phyloP scores from a whole-genome alignment of 2,329 filamentous ascomycete genomes.

The Trichophyton rubrum region DNA sequence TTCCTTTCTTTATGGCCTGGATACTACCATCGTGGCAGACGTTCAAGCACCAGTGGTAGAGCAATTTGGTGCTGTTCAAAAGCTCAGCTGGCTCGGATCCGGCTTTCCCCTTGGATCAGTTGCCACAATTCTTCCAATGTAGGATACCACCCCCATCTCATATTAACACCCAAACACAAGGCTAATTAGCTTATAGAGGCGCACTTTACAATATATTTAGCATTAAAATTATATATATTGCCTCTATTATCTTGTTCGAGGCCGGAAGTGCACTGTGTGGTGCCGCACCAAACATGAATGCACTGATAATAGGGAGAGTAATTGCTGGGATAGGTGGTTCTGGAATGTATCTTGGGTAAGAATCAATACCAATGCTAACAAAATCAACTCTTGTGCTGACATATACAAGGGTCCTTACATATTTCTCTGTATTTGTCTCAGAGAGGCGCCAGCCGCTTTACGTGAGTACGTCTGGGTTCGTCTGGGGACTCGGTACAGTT shows the following conservation, averaged over 20 bases:
- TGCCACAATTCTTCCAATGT: conserved; percentile 24
- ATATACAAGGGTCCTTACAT: conserved; percentile 33
- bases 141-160: neutral
- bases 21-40: conserved; percentile 41
- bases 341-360: conserved; percentile 30
- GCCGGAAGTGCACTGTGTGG: conserved; percentile 49
- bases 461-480: conserved; percentile 5
- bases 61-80: conserved; percentile 3
- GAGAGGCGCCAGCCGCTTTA: conserved; percentile 12
- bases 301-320: conserved; percentile 37
- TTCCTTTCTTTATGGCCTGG: conserved; percentile 26
- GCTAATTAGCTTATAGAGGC: conserved; percentile 16
- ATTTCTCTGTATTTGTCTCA: conserved; percentile 21
- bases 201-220: conserved; percentile 34
- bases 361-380: conserved; percentile 22
- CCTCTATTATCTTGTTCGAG: conserved; percentile 41
- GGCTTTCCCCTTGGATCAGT: conserved; percentile 33
- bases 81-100: conserved; percentile 8
- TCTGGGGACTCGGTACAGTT: conserved; percentile 8
- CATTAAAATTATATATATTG: conserved; percentile 32
- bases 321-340: conserved; percentile 41
- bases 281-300: conserved; percentile 32
- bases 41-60: conserved; percentile 20
- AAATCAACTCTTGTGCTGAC: conserved; percentile 19
- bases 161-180: neutral